Evolutionary conservation across 192 early-diverging fungal species (phyloP).

Genomic region (Coemansia sp.): DNA sequence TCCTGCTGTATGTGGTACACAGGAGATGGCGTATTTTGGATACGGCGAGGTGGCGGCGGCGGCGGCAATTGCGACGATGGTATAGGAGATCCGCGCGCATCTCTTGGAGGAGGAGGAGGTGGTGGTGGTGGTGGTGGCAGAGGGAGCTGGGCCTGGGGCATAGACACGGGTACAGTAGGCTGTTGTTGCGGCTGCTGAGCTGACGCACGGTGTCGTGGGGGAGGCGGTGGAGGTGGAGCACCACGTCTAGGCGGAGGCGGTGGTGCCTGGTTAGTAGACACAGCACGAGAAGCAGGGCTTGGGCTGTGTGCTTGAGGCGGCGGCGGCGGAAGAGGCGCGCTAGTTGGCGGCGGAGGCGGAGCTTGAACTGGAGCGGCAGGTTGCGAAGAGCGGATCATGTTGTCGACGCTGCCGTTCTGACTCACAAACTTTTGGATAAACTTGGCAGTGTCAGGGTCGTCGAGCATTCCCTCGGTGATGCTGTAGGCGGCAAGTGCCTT

Average conservation of each 20-base stretch:
- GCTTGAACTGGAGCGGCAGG: conserved; percentile 17
- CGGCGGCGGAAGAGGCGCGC: conserved; percentile 34
- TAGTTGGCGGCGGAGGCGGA: conserved; percentile 14
- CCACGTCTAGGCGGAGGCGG: conserved; percentile 15
- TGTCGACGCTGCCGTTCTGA: conserved; percentile 59
- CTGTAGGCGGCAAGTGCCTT: conserved; percentile 65
- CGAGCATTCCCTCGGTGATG: conserved; percentile 60
- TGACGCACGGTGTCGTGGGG: background rate
- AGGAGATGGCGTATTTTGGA: conserved; percentile 5
- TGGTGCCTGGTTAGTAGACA: conserved; percentile 1
- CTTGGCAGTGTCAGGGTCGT: conserved; percentile 62
- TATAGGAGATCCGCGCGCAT: conserved; percentile 13
- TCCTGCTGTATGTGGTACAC: background rate
- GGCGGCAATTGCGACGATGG: conserved; percentile 12
- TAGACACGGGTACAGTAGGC: background rate
- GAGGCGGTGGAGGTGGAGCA: conserved; percentile 21
- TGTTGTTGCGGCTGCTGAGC: conserved; percentile 4
- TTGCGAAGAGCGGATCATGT: conserved; percentile 43
- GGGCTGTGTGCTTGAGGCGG: conserved; percentile 13
- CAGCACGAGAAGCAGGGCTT: background rate
- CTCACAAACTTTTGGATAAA: conserved; percentile 70
- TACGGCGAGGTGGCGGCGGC: conserved; percentile 18
- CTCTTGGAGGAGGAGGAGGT: conserved; percentile 28
- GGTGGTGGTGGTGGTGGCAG: conserved; percentile 5
- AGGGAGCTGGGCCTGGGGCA: background rate